phyloP scores from a whole-genome alignment of 2,329 filamentous ascomycete species.

The Ophiostoma sp. region DNA sequence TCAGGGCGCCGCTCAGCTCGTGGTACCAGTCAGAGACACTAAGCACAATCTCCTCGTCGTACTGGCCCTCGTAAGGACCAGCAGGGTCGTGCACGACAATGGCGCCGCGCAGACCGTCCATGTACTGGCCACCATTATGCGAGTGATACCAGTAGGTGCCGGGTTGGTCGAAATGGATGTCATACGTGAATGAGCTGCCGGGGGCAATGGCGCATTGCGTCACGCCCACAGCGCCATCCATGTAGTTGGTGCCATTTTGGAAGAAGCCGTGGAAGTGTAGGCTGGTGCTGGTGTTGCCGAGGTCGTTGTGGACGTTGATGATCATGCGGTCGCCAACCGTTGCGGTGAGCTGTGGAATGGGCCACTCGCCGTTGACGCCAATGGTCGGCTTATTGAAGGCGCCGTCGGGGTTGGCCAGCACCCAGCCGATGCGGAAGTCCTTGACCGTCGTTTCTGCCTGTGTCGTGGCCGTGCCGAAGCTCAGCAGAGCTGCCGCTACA shows the following conservation, averaged over 20 bases:
- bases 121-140: conserved; percentile 66
- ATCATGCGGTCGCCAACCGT: conserved; percentile 62
- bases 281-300: conserved; percentile 64
- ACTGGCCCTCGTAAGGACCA: conserved; percentile 56
- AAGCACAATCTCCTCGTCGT: conserved; percentile 65
- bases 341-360: conserved; percentile 65
- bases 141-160: conserved; percentile 84
- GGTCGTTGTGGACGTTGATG: conserved; percentile 58
- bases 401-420: conserved; percentile 70
- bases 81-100: conserved; percentile 64
- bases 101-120: conserved; percentile 64
- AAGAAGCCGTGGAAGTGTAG: conserved; percentile 71
- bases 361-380: conserved; percentile 75
- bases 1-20: conserved; percentile 50
- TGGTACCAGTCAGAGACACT: conserved; percentile 74
- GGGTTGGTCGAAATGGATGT: conserved; percentile 51
- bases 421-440: conserved; percentile 71
- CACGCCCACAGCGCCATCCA: conserved; percentile 69
- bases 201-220: conserved; percentile 67
- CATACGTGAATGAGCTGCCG: conserved; percentile 65
- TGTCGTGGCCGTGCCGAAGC: conserved; percentile 29
- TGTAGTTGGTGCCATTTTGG: conserved; percentile 63
- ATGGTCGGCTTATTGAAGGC: conserved; percentile 63
- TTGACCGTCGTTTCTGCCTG: conserved; percentile 52
- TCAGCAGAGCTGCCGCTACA: background rate